Evolutionary conservation across 2,329 filamentous ascomycete genomes (phyloP).

Genomic region (Trichoderma harzianum): DNA sequence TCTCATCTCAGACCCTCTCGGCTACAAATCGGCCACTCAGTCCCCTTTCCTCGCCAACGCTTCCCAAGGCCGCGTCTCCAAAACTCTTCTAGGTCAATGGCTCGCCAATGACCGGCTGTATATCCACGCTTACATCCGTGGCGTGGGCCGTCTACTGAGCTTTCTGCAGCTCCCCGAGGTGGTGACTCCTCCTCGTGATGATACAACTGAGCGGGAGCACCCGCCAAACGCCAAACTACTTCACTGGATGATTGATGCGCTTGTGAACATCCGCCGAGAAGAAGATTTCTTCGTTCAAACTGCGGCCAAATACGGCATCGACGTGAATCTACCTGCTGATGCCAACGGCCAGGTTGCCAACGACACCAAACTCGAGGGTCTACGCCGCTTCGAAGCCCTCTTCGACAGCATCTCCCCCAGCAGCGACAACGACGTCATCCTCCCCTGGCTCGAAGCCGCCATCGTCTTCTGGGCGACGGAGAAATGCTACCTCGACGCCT

Average conservation of each 20-base stretch:
- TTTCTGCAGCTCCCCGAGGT: conserved; percentile 54
- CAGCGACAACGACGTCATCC: conserved; percentile 29
- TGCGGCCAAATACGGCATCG: conserved; percentile 56
- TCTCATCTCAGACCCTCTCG: conserved; percentile 43
- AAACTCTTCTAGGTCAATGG: conserved; percentile 59
- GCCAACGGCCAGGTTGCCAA: conserved; percentile 25
- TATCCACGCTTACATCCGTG: conserved; percentile 66
- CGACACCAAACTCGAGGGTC: conserved; percentile 38
- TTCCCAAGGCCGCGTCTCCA: conserved; percentile 58
- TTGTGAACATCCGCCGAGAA: conserved; percentile 65
- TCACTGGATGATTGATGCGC: conserved; percentile 59
- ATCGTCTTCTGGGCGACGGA: conserved; percentile 78
- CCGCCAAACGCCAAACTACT: conserved; percentile 54
- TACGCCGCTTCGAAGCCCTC: conserved; percentile 42
- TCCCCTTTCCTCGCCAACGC: conserved; percentile 64
- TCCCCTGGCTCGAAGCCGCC: conserved; percentile 62
- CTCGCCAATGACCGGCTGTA: conserved; percentile 70
- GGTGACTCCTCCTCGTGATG: neutral
- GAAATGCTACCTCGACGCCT: conserved; percentile 58
- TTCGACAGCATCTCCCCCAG: conserved; percentile 49
- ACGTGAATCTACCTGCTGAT: conserved; percentile 38
- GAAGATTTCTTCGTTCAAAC: conserved; percentile 65
- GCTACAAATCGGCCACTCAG: conserved; percentile 57
- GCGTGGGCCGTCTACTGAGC: conserved; percentile 61
- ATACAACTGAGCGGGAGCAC: conserved; percentile 12